Evolutionary conservation across 208 protist genomes (phyloP), one percentile per base, ranked within the genome.

Genomic region (Wallacemonas sp.): DNA sequence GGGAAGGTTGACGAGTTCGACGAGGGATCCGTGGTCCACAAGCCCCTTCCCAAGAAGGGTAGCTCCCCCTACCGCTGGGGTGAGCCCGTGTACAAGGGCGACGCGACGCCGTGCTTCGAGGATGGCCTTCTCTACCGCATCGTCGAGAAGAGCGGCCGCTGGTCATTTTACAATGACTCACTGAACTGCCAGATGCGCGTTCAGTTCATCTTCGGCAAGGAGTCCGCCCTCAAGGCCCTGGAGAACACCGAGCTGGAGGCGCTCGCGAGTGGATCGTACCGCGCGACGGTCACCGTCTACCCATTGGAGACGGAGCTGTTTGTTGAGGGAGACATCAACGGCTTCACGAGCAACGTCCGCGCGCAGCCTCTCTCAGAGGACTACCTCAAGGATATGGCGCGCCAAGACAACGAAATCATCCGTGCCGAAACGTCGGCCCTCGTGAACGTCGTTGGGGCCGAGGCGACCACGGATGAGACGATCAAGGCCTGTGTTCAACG

Each of bases 131-230:
- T 95, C n/a, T 93, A 79, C 71, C 84, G 84, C 39, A 85, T 93
- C 56, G 61, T 88, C 2, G 73, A 91, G 52, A 87, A 81, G 27
- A 74, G 64, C 39, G 79, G 80, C 24, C 80, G 80, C 54, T 95
- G 89, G 83, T 90, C 81, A 30, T 95, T 95, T 43, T 95, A 95
- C 78, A 95, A 95, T 56, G 86, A 90, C 71, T 86, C 84, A 1
- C 48, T 61, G 27, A 80, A 87, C 63, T 87, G 57, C 17, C 63
- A 93, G 68, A 95, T 95, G 84, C 80, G 63, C 16, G 81, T 95
- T 46, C 62, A 87, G 70, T 85, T 92, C 43, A 78, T 58, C 17
- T 95, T 95, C 75, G 80, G 81, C 33, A 64, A 73, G 24, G 70
- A 76, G 17, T 91, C 79, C n/a, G 47, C 69, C 2, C 61, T 94